Base-by-base conservation (phyloP, 2,329 filamentous ascomycete species). In the Cladosporium colombiae region DNA sequence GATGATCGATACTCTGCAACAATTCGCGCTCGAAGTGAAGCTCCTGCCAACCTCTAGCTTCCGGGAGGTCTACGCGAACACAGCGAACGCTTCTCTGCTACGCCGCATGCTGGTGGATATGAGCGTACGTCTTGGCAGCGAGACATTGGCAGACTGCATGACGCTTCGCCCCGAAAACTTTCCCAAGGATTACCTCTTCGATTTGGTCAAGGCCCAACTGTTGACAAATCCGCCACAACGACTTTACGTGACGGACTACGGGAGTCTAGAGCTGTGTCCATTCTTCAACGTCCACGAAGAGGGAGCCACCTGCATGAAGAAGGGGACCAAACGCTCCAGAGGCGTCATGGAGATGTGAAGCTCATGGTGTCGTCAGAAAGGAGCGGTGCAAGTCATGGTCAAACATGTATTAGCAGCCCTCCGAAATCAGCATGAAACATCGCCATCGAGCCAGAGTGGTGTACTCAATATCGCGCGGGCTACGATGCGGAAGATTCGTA, bases 101-200 rank as follows among this genome's bases (percentile, higher is more conserved):
- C 52, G 52, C 2, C 16, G 52, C 0, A n/a, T 55, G 52, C 0
- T 55, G 3, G 52, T 33, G 7, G 27, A 55, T 10, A 21, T 18
- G 18, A 14, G 21, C 16, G 23, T 2, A 8, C 33, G 6, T 29
- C 23, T 31, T 11, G 50, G 1, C 2, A 21, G 50, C 2, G 8
- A 18, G 1, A 10, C 2, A 37, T 5, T 3, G 6, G 14, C 14
- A 5, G 4, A 6, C 5, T 5, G 13, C 2, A 37, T 16, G 14
- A 1, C 1, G 13, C 1, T 2, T 16, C 13, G 7, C 14, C 7
- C 1, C 23, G 6, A 14, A 0, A 1, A 6, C 8, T 52, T 14
- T 14, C 14, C 23, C 13, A 29, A 59, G 18, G 1, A 29, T 4
- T 37, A 27, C 4, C 18, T 60, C 3, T 7, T 27, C 16, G 58